These are phyloP conservation scores for Xylaria sp. DNA, from an alignment of 2,329 filamentous ascomycete genomes.

Conservation along the genomic window DNA sequence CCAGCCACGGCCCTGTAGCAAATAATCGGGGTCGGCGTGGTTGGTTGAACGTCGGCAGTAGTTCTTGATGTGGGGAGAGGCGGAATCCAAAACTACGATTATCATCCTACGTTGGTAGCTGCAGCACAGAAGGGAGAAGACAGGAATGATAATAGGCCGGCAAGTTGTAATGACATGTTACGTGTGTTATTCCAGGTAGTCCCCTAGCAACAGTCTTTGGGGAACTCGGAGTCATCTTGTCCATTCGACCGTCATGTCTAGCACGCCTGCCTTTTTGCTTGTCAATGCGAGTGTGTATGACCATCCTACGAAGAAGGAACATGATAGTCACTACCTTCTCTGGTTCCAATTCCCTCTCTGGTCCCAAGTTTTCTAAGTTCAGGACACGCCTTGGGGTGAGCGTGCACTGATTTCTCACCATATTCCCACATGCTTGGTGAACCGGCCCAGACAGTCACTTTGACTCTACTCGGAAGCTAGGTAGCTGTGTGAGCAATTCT, in stretches of 20 bases:
- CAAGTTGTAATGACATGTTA: constrained; percentile 46
- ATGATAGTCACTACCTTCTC: constrained; percentile 66
- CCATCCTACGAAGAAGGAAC: constrained; percentile 57
- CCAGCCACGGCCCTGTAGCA: neutral
- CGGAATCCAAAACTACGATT: neutral
- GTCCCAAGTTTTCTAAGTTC: constrained; percentile 45
- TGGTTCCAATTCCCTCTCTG: constrained; percentile 62
- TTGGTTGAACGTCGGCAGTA: neutral
- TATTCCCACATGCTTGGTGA: neutral
- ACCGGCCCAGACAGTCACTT: neutral
- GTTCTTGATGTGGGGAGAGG: neutral
- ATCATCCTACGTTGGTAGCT: neutral
- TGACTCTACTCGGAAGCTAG: neutral
- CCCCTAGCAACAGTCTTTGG: constrained; percentile 55
- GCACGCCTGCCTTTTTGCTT: constrained; percentile 47
- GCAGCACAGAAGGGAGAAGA: neutral
- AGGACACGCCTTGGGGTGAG: neutral
- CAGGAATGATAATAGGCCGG: neutral
- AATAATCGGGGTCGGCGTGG: neutral
- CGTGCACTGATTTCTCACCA: no score
- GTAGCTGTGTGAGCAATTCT: neutral
- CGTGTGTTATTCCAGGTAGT: constrained; percentile 61
- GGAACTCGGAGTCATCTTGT: constrained; percentile 64
- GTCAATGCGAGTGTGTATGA: constrained; percentile 51
- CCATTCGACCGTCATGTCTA: constrained; percentile 61